These are phyloP conservation scores for Henckelia pumila DNA, from an alignment of 257 asterid genomes.

Conservation along the genomic window DNA sequence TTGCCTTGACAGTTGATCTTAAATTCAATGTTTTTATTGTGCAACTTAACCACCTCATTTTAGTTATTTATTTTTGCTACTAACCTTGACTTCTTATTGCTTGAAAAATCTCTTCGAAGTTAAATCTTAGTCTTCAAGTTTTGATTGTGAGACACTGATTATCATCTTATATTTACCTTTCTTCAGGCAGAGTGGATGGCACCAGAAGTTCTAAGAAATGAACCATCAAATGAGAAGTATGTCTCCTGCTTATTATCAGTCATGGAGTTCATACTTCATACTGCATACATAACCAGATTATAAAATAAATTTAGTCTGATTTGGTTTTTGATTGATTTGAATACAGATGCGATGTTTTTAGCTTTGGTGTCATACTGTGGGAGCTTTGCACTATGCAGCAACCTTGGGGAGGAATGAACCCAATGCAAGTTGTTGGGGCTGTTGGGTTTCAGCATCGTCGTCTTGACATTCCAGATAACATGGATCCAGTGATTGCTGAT, in stretches of 20 bases:
- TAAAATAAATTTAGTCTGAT: background rate
- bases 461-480: constrained; percentile 80
- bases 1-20: background rate
- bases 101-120: constrained; percentile 2
- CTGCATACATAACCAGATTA: background rate
- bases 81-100: background rate
- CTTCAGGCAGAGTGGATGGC: constrained; percentile 99
- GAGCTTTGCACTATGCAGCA: constrained; percentile 89
- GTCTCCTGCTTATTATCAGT: constrained; percentile 23
- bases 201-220: constrained; percentile 97
- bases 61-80: background rate
- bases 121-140: constrained; percentile 14
- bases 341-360: constrained; percentile 89
- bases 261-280: constrained; percentile 4
- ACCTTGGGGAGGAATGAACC: constrained; percentile 99
- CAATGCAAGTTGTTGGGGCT: constrained; percentile 98
- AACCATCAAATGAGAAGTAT: constrained; percentile 95
- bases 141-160: constrained; percentile 7
- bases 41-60: background rate
- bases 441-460: constrained; percentile 98
- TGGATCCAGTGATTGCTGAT: constrained; percentile 72
- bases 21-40: background rate
- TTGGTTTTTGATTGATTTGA: constrained; percentile 17
- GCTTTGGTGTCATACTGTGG: constrained; percentile 91
- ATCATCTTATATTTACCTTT: constrained; percentile 31